Base-by-base conservation (phyloP, 768 basidiomycete genomes). In the Suillus clintonianus region DNA sequence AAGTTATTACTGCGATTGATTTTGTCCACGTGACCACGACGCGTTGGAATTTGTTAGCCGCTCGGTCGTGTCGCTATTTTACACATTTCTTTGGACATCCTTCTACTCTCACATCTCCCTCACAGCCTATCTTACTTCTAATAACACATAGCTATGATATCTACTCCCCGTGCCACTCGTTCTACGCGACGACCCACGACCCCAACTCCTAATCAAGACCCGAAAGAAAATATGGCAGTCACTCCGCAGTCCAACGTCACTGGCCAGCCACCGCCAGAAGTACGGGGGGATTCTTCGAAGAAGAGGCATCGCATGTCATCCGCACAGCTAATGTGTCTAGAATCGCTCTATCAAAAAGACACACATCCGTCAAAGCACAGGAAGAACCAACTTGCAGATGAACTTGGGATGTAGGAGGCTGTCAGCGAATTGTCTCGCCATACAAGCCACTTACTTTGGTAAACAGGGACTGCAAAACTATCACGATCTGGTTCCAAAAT, bases 401-500 rank as follows among this genome's bases (percentile, higher is more conserved):
- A 76, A 58, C 39, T 75, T 42, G 62, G 62, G 36, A 71, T 76
- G 76, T 73, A 65, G 64, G 76, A 69, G 17, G 4, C 42, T 32
- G n/a, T 32, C 42, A 22, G n/a, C 27, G 19, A 30, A 41, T 11
- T 7, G 10, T 57, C 17, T 41, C 24, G 10, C 39, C 17, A 19
- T 10, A 19, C 39, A 39, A 24, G 2, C 15, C 17, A 19, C 56
- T 59, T 34, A 50, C 22, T 15, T 36, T 10, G 24, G 27, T 27
- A 14, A 32, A 22, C 45, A 83, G 82, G 73, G 78, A 81, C 42
- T 70, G 80, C 70, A 83, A 82, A 72, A 77, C 81, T 13, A 66
- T 83, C 64, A 82, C 89, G n/a, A 88, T 91, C 45, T 92, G 90
- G 90, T 91, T 91, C 73, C 90, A 92, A 76, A 92, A 92, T 73